Base-by-base conservation (phyloP, 495 filamentous ascomycete genomes). In the Aspergillus indologenus region DNA sequence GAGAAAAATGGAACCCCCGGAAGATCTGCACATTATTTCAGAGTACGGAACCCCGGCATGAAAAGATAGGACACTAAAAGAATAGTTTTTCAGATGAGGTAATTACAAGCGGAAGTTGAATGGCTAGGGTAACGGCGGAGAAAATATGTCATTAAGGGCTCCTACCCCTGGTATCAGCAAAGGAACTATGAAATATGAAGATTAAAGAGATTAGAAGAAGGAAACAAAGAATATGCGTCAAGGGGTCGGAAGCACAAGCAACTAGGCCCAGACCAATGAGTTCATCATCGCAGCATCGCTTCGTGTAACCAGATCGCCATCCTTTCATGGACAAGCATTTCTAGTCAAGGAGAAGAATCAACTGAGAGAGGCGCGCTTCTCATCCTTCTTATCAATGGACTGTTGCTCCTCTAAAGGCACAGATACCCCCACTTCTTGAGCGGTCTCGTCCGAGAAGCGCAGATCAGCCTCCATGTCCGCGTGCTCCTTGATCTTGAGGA, bases 401-500 rank as follows among this genome's bases (percentile, higher is more conserved):
- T 64, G 51, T 18, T 50, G 53, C 14, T 58, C 56, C 26, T 67
- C 58, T 9, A 50, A 54, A 9, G 59, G 57, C 11, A 64, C 56
- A 21, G 34, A 7, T 14, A 40, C 34, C 12, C 70, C 73, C 5
- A 71, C 67, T 22, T 78, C 75, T 49, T 66, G 62, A 43, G 67
- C 58, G 8, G 88, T 93, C 80, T 92, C 89, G 61, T 93, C 90
- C 44, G 86, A 89, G 74, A 90, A 92, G 63, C 85, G 85, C 29
- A 96, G 75, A 74, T 96, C 91, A 48, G 90, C 83, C 68, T 92
- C 90, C 12, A 94, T 61, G 5, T 80, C 69, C 11, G 86, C 82
- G 45, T 82, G 84, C 44, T 95, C 88, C 70, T 87, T 85, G 67
- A 96, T 84, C 75, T 87, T 90, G 66, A 85, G 70, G 68, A 88